Conservation (phyloP, 805 yeast species). For the Cyberlindnera petersonii region DNA sequence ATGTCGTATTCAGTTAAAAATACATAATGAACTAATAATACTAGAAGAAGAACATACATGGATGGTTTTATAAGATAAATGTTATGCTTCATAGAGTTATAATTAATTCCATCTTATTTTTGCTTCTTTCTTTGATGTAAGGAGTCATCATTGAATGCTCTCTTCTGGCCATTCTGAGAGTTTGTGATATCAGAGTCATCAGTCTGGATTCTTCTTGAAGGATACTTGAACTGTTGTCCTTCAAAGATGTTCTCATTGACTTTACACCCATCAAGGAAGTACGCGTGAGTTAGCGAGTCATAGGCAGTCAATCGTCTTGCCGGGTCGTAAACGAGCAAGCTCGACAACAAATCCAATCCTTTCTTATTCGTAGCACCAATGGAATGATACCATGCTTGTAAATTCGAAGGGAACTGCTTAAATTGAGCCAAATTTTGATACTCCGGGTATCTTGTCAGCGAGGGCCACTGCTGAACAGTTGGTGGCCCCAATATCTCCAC, state of each 20-base stretch:
- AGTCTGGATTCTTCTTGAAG: constrained; percentile 79
- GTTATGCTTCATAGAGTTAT: too few relatives aligned
- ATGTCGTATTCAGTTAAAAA: too few relatives aligned
- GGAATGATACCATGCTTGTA: constrained; percentile 81
- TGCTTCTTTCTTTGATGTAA: constrained; percentile 26
- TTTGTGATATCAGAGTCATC: constrained; percentile 76
- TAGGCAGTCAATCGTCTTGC: constrained; percentile 71
- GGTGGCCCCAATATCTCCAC: constrained; percentile 95
- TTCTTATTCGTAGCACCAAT: constrained; percentile 70
- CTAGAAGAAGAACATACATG: too few relatives aligned
- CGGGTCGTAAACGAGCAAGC: constrained; percentile 80
- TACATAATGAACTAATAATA: too few relatives aligned
- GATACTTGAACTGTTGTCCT: constrained; percentile 69
- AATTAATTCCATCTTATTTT: too few relatives aligned
- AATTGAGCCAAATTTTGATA: constrained; percentile 58
- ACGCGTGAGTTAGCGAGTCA: constrained; percentile 70
- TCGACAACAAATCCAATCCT: constrained; percentile 62
- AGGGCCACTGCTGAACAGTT: constrained; percentile 70
- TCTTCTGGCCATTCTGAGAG: constrained; percentile 30
- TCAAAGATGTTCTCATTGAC: constrained; percentile 79
- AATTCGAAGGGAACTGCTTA: constrained; percentile 57
- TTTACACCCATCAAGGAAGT: constrained; percentile 66
- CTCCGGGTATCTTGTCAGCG: constrained; percentile 79
- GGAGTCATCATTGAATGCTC: constrained; percentile 22
- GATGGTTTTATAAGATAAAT: too few relatives aligned